Evolutionary conservation across 2,329 filamentous ascomycete genomes (phyloP).

Genomic region (Colletotrichum salicis): DNA sequence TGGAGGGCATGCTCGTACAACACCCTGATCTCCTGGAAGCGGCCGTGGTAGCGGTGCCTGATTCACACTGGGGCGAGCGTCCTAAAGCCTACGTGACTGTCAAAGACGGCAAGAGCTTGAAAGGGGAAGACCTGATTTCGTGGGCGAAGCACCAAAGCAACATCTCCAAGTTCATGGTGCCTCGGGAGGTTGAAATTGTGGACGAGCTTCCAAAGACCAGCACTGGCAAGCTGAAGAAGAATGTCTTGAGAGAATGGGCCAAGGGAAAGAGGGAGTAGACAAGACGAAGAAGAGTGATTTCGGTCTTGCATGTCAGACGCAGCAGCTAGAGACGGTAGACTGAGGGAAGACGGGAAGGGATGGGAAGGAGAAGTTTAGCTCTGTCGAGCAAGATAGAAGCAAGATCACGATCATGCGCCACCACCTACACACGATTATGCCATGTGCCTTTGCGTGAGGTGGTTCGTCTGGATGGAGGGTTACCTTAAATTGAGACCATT

Average conservation of each 20-base stretch:
- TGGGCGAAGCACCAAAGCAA: constrained; percentile 86
- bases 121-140: constrained; percentile 76
- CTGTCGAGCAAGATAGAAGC: background rate
- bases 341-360: background rate
- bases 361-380: background rate
- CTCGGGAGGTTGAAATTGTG: constrained; percentile 80
- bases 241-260: constrained; percentile 87
- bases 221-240: constrained; percentile 97
- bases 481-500: background rate
- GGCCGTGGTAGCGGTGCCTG: constrained; percentile 86
- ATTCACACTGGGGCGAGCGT: constrained; percentile 92
- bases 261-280: constrained; percentile 49
- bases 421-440: background rate
- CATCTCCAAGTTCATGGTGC: constrained; percentile 93
- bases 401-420: background rate
- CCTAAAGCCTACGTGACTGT: constrained; percentile 93
- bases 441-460: background rate
- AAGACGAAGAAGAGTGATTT: background rate
- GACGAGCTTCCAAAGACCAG: constrained; percentile 92
- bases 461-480: background rate
- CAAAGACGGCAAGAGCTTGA: constrained; percentile 71
- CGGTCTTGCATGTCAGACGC: background rate
- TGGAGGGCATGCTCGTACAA: constrained; percentile 88
- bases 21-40: constrained; percentile 92
- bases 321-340: background rate